Base-by-base conservation (phyloP, 495 filamentous ascomycete species). In the Hypoxylon intermedium region DNA sequence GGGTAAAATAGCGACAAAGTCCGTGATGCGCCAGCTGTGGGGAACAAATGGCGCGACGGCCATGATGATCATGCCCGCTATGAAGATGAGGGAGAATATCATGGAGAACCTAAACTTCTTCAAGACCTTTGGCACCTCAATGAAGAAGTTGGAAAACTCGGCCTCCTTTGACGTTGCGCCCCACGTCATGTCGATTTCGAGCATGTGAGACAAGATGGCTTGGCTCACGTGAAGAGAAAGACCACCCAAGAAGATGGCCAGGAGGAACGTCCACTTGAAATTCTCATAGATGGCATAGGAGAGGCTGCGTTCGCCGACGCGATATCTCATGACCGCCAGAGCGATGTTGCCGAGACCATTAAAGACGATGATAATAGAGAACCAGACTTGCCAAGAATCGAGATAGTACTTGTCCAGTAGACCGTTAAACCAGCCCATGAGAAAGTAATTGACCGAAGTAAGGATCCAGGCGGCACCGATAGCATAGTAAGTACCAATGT, bases 401-500 rank as follows among this genome's bases (percentile, higher is more conserved):
- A 91, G 77, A 67, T 91, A 91, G 75, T 87, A 89, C 70, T 90
- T 86, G 72, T 91, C 88, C 45, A 91, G 63, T 86, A 82, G 4
- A 16, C 84, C 87, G 67, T 85, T 87, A 77, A 85, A 89, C 85
- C 86, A 89, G 49, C 88, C 89, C 49, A 89, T 82, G 46, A 89
- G 74, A 76, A 92, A 89, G 72, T 91, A 93, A 75, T 93, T 93
- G 59, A 78, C 76, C 6, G 86, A 78, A 1, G 89, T 92, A 76
- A 93, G 80, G 66, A 92, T 80, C 89, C 89, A 92, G 36, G 89
- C 87, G 6, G 87, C 86, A 18, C 82, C 89, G 54, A 93, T 87
- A 48, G 89, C 89, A 71, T 92, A 93, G 75, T 93, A 93, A 12
- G 89, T 92, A n/a, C 90, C 89, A 60, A 93, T 89, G 68, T 93